Conservation (phyloP, 2,329 filamentous ascomycete species). For the Aspergillus sclerotialis region DNA sequence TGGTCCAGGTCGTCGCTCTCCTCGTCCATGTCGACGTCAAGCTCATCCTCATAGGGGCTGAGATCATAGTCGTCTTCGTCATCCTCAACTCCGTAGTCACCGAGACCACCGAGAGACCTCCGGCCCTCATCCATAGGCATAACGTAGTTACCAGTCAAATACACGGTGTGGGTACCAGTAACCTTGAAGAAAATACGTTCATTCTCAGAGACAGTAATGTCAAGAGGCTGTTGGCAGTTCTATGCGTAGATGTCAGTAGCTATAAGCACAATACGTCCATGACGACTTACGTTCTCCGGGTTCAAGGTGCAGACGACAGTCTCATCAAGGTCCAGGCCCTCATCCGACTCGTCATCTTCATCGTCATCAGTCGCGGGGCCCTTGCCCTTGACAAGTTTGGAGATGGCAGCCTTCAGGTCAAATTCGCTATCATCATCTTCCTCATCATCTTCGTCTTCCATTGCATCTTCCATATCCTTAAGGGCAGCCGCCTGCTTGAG, state of each 20-base stretch:
- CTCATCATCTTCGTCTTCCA: slow-evolving; percentile 51
- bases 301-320: slow-evolving; percentile 94
- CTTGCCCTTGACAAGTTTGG: slow-evolving; percentile 59
- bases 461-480: slow-evolving; percentile 66
- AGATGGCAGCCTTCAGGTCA: slow-evolving; percentile 41
- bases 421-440: slow-evolving; percentile 58
- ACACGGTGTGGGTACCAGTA: slow-evolving; percentile 80
- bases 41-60: slow-evolving; percentile 70
- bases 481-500: slow-evolving; percentile 70
- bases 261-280: slow-evolving; percentile 3
- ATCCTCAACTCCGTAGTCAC: slow-evolving; percentile 57
- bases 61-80: slow-evolving; percentile 72
- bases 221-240: slow-evolving; percentile 92
- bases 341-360: slow-evolving; percentile 51
- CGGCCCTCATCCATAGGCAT: slow-evolving; percentile 56
- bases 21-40: slow-evolving; percentile 48
- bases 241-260: slow-evolving; percentile 32
- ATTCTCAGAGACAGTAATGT: slow-evolving; percentile 82
- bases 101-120: slow-evolving; percentile 38
- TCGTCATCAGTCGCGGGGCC: slow-evolving; percentile 61
- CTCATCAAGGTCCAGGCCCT: slow-evolving; percentile 69
- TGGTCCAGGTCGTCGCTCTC: slow-evolving; percentile 73
- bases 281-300: slow-evolving; percentile 67
- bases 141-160: slow-evolving; percentile 94
- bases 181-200: slow-evolving; percentile 92